Evolutionary conservation across 2,329 filamentous ascomycete species (phyloP).

Genomic region (Beauveria caledonica): DNA sequence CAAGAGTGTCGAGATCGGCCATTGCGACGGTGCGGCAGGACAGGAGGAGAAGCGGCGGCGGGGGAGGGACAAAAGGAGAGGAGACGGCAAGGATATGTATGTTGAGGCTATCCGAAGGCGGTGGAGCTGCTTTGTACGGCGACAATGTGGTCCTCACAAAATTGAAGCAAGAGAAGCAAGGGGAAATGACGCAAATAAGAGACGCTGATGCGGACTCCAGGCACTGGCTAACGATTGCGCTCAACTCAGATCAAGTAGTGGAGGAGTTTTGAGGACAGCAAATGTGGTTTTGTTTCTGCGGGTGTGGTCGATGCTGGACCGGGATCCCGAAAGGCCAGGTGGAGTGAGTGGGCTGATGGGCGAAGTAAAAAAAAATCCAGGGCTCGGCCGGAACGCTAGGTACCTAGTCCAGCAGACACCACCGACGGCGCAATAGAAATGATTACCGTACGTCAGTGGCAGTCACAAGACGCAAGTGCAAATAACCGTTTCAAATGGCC

Average conservation of each 20-base stretch:
- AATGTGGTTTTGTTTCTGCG: background rate
- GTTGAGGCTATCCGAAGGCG: background rate
- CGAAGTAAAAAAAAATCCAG: slow-evolving; percentile 1
- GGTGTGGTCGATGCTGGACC: background rate
- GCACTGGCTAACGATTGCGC: background rate
- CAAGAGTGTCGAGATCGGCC: slow-evolving; percentile 93
- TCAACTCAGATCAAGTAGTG: background rate
- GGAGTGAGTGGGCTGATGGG: background rate
- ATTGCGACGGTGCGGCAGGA: slow-evolving; percentile 42
- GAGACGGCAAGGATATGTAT: background rate
- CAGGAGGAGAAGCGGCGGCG: background rate
- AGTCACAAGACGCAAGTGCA: background rate
- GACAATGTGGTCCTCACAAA: background rate
- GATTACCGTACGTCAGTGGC: background rate
- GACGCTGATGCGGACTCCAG: background rate
- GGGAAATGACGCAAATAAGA: background rate
- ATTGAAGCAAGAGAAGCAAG: background rate
- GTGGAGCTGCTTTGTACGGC: background rate
- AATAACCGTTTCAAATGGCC: background rate
- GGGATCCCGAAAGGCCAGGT: slow-evolving; percentile 7
- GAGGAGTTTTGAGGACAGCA: background rate
- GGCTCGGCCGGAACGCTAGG: slow-evolving; percentile 5
- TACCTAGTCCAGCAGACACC: background rate
- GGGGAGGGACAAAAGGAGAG: background rate
- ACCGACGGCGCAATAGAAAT: background rate